Conservation (phyloP, 2,329 filamentous ascomycete genomes). For the Chaetomiaceae sp. region DNA sequence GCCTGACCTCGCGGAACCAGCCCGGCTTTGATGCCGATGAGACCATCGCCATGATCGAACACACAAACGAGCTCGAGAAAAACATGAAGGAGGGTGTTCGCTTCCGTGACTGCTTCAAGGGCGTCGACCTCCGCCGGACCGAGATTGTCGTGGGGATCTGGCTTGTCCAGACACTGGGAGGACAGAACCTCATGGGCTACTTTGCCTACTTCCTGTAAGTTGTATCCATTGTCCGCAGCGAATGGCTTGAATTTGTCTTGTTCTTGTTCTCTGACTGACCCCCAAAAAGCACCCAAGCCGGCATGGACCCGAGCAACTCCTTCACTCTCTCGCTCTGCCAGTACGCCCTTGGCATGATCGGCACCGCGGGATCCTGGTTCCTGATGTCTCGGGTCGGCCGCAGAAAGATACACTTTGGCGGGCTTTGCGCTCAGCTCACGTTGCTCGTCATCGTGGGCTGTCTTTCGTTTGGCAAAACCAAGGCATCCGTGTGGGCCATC, state of each 20-base stretch:
- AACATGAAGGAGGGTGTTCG: conserved; percentile 29
- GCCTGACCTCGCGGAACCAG: conserved; percentile 27
- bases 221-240: conserved; percentile 27
- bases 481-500: conserved; percentile 21
- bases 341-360: conserved; percentile 37
- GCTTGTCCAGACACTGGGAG: conserved; percentile 19
- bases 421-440: conserved; percentile 37
- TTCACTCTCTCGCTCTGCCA: conserved; percentile 18
- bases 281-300: conserved; percentile 16
- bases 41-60: conserved; percentile 39
- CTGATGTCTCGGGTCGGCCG: conserved; percentile 40
- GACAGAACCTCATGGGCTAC: conserved; percentile 20
- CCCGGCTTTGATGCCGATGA: conserved; percentile 31
- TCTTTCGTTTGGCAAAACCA: conserved; percentile 18
- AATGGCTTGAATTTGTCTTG: too few relatives aligned
- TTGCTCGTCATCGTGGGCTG: conserved; percentile 42
- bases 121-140: conserved; percentile 37
- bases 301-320: conserved; percentile 19
- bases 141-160: conserved; percentile 34
- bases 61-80: conserved; percentile 38
- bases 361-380: conserved; percentile 42
- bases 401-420: conserved; percentile 40
- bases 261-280: conserved; percentile 9
- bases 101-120: conserved; percentile 41
- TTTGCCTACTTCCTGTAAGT: conserved; percentile 30